Evolutionary conservation across 192 early-diverging fungal species (phyloP).

Genomic region (Physocladia obscura): DNA sequence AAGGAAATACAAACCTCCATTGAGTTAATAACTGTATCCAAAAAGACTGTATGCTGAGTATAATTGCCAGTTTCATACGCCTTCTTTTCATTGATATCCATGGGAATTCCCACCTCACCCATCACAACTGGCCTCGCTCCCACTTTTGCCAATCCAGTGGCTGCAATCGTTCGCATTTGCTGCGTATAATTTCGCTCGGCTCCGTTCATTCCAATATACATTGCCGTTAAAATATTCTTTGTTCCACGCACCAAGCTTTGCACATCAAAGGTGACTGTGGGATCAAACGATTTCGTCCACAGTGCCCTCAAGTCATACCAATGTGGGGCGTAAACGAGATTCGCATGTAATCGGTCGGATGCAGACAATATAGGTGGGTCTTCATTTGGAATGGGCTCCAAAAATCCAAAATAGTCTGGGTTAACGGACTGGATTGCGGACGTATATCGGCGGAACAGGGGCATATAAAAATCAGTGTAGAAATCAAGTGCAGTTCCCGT

Average conservation of each 20-base stretch:
- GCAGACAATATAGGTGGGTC: conserved; percentile 39
- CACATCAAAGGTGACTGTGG: conserved; percentile 77
- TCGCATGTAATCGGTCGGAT: conserved; percentile 41
- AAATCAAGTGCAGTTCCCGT: conserved; percentile 62
- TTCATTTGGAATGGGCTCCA: conserved; percentile 81
- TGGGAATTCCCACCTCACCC: conserved; percentile 82
- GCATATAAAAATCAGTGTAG: conserved; percentile 68
- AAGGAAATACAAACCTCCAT: conserved; percentile 59
- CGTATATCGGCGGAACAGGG: conserved; percentile 67
- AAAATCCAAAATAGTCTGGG: conserved; percentile 59
- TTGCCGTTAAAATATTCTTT: conserved; percentile 69
- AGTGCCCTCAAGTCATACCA: conserved; percentile 85
- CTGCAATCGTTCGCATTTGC: conserved; percentile 67
- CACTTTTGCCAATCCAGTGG: conserved; percentile 55
- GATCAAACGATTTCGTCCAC: conserved; percentile 50
- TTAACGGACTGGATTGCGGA: conserved; percentile 59
- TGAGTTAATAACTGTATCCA: conserved; percentile 72
- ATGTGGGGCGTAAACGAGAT: conserved; percentile 77
- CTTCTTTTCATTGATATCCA: conserved; percentile 76
- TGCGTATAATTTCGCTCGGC: conserved; percentile 72
- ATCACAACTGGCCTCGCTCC: conserved; percentile 69
- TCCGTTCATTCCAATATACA: conserved; percentile 74
- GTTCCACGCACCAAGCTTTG: conserved; percentile 69
- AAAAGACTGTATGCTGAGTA: conserved; percentile 66
- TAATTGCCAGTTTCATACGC: conserved; percentile 71